Percentiles rank a stretch among this genome's conserved stretches.
These are phyloP conservation scores for Pelargonium myrrhifolium DNA, from an alignment of 441 rosid genomes.

Conservation along the genomic window DNA sequence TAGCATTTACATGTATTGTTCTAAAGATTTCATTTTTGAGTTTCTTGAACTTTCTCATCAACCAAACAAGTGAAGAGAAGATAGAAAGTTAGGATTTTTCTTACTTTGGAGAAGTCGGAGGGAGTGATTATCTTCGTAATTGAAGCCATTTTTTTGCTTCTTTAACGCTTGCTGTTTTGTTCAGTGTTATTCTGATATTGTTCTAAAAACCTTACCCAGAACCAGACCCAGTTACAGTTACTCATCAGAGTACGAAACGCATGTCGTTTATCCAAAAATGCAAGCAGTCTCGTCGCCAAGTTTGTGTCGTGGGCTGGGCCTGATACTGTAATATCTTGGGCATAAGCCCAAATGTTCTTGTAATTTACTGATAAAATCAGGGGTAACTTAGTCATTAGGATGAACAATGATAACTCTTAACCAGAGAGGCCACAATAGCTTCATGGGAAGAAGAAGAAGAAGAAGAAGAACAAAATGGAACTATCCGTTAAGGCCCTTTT, in stretches of 20 bases:
- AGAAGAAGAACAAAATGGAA: slow-evolving; percentile 31
- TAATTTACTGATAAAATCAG: neutral
- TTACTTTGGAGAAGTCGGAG: too few species aligned
- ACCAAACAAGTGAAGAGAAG: too few species aligned
- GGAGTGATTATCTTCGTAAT: too few species aligned
- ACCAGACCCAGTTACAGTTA: neutral
- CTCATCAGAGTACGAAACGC: neutral
- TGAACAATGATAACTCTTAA: neutral
- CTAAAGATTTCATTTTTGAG: too few species aligned
- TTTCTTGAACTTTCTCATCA: too few species aligned
- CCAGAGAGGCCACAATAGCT: neutral
- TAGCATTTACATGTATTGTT: too few species aligned
- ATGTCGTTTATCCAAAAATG: neutral
- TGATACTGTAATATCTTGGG: neutral
- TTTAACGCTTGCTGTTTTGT: too few species aligned
- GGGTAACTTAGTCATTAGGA: neutral
- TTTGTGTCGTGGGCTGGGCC: too few species aligned
- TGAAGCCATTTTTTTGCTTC: too few species aligned
- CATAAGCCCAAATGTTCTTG: neutral
- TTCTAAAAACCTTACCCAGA: neutral
- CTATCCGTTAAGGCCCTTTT: slow-evolving; percentile 27
- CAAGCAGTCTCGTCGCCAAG: neutral
- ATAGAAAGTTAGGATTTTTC: too few species aligned
- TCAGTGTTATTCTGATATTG: neutral
- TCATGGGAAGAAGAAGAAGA: neutral